phyloP scores from a whole-genome alignment of 805 yeast genomes.

The Lachancea dasiensis region DNA sequence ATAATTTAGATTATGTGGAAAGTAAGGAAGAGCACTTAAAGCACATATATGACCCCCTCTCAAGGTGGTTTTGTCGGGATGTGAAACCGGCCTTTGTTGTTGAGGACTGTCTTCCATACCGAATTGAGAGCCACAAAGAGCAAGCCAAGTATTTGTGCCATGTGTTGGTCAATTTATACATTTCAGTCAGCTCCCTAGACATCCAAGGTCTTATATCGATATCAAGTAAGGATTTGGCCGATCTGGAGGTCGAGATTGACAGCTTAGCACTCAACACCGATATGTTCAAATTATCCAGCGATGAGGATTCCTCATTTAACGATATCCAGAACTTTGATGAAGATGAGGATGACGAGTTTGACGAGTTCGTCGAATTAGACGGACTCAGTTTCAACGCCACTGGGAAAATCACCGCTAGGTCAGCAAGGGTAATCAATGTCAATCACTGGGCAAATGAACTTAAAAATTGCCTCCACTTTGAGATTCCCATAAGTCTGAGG shows the following conservation, averaged over 20 bases:
- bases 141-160: slow-evolving; percentile 70
- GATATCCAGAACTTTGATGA: slow-evolving; percentile 36
- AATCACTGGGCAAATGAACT: slow-evolving; percentile 86
- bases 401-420: slow-evolving; percentile 55
- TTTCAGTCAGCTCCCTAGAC: slow-evolving; percentile 70
- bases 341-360: slow-evolving; percentile 39
- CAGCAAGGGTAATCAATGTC: slow-evolving; percentile 69
- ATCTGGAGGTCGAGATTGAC: slow-evolving; percentile 33
- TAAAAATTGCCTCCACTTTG: slow-evolving; percentile 65
- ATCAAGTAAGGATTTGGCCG: slow-evolving; percentile 61
- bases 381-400: slow-evolving; percentile 37
- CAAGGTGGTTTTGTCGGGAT: slow-evolving; percentile 37
- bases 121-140: slow-evolving; percentile 59
- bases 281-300: slow-evolving; percentile 32
- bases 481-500: slow-evolving; percentile 63
- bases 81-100: slow-evolving; percentile 31
- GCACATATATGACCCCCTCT: slow-evolving; percentile 29
- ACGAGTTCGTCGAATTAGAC: slow-evolving; percentile 31
- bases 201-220: slow-evolving; percentile 63
- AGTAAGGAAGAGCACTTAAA: slow-evolving; percentile 32
- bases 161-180: slow-evolving; percentile 72
- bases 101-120: slow-evolving; percentile 58
- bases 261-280: slow-evolving; percentile 52
- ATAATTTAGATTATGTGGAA: slow-evolving; percentile 48
- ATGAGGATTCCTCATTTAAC: slow-evolving; percentile 33